These are phyloP conservation scores for Quercus gilva DNA, from an alignment of 306 rosid genomes.

Conservation along the genomic window DNA sequence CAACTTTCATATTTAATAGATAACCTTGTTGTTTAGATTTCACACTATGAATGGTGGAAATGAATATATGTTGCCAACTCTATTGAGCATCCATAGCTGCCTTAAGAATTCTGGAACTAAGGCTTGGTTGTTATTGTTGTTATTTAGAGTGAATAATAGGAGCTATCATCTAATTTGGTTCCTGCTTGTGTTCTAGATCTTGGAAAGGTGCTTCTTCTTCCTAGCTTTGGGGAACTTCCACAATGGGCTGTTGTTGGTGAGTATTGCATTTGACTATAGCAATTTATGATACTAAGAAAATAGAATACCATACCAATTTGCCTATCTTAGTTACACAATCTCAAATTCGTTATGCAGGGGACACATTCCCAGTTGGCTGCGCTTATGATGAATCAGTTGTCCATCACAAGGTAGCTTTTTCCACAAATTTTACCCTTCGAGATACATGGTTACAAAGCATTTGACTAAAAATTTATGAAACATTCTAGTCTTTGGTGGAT, in stretches of 20 bases:
- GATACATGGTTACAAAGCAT: not conserved
- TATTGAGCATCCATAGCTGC: too few species aligned
- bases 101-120: too few species aligned
- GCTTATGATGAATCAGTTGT: slow-evolving; percentile 68
- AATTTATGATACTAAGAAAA: not conserved
- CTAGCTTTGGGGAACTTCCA: slow-evolving; percentile 83
- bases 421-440: not conserved
- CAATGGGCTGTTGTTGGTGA: slow-evolving; percentile 89
- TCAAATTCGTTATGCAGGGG: slow-evolving; percentile 40
- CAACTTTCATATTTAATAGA: too few species aligned
- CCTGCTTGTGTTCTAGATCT: slow-evolving; percentile 43
- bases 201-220: slow-evolving; percentile 83
- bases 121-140: too few species aligned
- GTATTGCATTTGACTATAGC: not conserved
- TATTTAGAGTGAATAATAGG: too few species aligned
- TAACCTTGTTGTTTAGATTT: not conserved
- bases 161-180: slow-evolving; percentile 10
- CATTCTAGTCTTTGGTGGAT: not conserved
- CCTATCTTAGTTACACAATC: not conserved
- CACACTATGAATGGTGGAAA: too few species aligned
- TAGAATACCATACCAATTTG: not conserved
- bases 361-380: slow-evolving; percentile 83
- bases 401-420: slow-evolving; percentile 30
- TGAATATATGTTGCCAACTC: too few species aligned
- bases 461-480: not conserved